Evolutionary conservation across 176 grass and related monocot species (phyloP).

Genomic region (Oryza longistaminata): DNA sequence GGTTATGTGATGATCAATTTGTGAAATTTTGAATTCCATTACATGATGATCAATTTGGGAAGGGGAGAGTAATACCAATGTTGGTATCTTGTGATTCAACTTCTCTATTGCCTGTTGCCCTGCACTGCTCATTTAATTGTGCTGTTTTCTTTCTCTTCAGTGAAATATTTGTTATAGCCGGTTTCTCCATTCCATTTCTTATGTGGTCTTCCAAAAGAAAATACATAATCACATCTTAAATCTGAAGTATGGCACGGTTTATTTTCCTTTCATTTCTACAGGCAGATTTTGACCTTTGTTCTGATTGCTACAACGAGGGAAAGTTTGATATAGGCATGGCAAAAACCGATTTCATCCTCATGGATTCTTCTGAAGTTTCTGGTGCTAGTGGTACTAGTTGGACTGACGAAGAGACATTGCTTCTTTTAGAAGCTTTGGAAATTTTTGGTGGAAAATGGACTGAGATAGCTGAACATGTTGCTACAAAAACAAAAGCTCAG

Average conservation of each 20-base stretch:
- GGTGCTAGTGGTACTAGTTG: conserved; percentile 92
- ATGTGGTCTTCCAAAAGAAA: not conserved
- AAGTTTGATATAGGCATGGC: conserved; percentile 90
- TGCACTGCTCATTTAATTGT: not conserved
- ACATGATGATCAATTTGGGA: no score
- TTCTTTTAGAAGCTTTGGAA: conserved; percentile 97
- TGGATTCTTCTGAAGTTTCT: conserved; percentile 86
- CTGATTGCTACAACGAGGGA: conserved; percentile 83
- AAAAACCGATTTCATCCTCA: conserved; percentile 94
- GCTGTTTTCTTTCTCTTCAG: not conserved
- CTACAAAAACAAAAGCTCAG: conserved; percentile 95
- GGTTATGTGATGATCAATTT: no score
- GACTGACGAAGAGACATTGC: conserved; percentile 96
- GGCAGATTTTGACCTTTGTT: conserved; percentile 99
- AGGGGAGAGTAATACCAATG: not conserved
- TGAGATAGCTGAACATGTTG: conserved; percentile 98
- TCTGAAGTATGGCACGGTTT: conserved; percentile 10
- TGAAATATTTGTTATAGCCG: conserved; percentile 13
- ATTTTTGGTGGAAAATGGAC: conserved; percentile 98
- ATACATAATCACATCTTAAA: not conserved
- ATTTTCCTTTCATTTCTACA: conserved; percentile 45
- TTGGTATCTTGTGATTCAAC: conserved; percentile 10
- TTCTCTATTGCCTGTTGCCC: not conserved
- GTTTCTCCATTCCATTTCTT: not conserved
- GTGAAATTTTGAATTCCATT: no score